Percentiles rank a stretch among this genome's conserved stretches.
Evolutionary conservation across 176 grass and related monocot species (phyloP).

Genomic region (Carex scoparia): DNA sequence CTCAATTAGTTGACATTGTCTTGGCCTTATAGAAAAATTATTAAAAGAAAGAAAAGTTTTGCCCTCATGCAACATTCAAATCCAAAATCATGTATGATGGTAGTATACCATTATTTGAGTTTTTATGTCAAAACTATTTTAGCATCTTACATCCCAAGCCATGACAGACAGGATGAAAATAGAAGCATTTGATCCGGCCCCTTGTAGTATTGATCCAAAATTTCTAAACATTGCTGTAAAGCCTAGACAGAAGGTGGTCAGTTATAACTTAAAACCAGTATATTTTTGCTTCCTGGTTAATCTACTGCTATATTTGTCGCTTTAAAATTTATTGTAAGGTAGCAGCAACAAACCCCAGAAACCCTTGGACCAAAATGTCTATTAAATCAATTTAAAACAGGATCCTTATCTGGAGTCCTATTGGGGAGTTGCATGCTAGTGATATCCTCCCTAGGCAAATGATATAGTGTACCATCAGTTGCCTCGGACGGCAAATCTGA

Average conservation of each 20-base stretch:
- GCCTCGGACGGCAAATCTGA: not conserved
- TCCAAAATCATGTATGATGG: not conserved
- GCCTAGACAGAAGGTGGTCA: not conserved
- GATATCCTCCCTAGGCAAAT: slow-evolving; percentile 86
- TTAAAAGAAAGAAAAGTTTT: not conserved
- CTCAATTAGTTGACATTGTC: not conserved
- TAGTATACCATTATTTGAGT: not conserved
- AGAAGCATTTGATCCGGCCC: not conserved
- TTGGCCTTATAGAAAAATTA: not conserved
- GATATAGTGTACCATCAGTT: slow-evolving; percentile 38
- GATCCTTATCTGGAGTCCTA: slow-evolving; percentile 16
- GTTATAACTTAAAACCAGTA: not conserved
- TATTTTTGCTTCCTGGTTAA: slow-evolving; percentile 12
- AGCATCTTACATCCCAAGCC: not conserved
- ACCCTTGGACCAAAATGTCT: not conserved
- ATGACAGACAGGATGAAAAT: not conserved
- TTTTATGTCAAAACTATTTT: not conserved
- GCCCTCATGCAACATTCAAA: not conserved
- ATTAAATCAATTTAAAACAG: slow-evolving; percentile 44
- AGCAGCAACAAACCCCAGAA: not conserved
- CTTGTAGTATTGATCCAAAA: not conserved
- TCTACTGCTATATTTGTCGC: not conserved
- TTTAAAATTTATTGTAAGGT: slow-evolving; percentile 1
- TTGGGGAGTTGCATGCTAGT: slow-evolving; percentile 91
- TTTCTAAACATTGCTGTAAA: not conserved